phyloP scores from a whole-genome alignment of 495 filamentous ascomycete species.

The Pyrenopolyporus hunteri region DNA sequence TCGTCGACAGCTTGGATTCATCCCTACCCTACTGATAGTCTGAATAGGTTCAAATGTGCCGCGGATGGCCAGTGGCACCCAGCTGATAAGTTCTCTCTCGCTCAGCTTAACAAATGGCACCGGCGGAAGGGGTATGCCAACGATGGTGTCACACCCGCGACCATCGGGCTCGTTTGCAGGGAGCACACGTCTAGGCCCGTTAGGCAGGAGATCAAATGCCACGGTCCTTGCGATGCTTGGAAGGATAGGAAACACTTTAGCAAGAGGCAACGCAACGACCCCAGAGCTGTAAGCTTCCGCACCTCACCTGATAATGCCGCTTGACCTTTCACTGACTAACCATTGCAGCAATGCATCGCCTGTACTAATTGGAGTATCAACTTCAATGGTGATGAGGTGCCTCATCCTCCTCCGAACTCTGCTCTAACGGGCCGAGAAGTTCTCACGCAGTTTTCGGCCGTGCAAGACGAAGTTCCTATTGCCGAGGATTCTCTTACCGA shows the following conservation, averaged over 20 bases:
- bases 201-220: slow-evolving; percentile 42
- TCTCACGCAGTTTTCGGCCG: background rate
- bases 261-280: slow-evolving; percentile 59
- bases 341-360: slow-evolving; percentile 58
- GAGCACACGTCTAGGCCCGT: slow-evolving; percentile 15
- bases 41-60: slow-evolving; percentile 55
- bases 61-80: slow-evolving; percentile 52
- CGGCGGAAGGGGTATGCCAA: slow-evolving; percentile 27
- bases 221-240: slow-evolving; percentile 54
- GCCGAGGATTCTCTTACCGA: background rate
- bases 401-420: slow-evolving; percentile 19
- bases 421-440: background rate
- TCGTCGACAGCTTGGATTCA: background rate
- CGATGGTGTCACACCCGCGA: slow-evolving; percentile 30
- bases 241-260: slow-evolving; percentile 61
- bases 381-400: slow-evolving; percentile 22
- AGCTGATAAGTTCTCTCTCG: slow-evolving; percentile 52
- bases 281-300: slow-evolving; percentile 54
- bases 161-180: slow-evolving; percentile 38
- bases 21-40: background rate
- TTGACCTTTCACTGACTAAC: slow-evolving; percentile 11
- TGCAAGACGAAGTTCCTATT: background rate
- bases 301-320: background rate
- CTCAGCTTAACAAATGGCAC: slow-evolving; percentile 49
- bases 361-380: slow-evolving; percentile 56